Evolutionary conservation across 306 rosid genomes (phyloP).

Genomic region (Vigna reflexopilosa): DNA sequence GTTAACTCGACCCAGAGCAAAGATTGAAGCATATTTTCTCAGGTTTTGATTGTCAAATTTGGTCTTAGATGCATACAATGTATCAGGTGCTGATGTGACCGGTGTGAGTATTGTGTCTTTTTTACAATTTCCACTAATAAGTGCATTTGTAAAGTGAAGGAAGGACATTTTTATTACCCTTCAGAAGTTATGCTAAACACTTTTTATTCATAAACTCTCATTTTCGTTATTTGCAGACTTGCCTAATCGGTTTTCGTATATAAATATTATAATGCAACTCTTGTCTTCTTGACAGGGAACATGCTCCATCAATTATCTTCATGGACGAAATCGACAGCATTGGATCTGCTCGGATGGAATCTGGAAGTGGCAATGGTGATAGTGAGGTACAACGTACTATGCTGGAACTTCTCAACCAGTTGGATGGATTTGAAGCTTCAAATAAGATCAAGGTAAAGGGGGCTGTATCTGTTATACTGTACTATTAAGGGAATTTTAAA

Average conservation of each 20-base stretch:
- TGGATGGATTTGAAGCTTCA: constrained; percentile 99
- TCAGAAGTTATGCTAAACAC: neutral
- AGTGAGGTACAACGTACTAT: constrained; percentile 99
- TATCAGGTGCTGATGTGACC: constrained; percentile 9
- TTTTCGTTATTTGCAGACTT: neutral
- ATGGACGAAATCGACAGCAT: constrained; percentile 99
- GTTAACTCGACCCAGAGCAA: neutral
- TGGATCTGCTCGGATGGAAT: constrained; percentile 99
- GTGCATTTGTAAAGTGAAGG: constrained; percentile 4
- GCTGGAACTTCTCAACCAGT: constrained; percentile 99
- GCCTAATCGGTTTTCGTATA: neutral
- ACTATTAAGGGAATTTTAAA: constrained; percentile 9
- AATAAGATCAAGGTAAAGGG: constrained; percentile 91
- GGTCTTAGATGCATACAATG: constrained; percentile 11
- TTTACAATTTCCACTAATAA: neutral
- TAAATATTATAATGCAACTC: constrained; percentile 10
- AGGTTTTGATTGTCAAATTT: constrained; percentile 19
- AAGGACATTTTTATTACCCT: neutral
- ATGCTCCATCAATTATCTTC: constrained; percentile 97
- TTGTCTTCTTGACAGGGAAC: constrained; percentile 72
- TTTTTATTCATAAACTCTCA: neutral
- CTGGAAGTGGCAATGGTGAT: constrained; percentile 99
- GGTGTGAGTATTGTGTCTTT: neutral
- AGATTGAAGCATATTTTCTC: neutral
- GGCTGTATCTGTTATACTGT: neutral